phyloP scores from a whole-genome alignment of 805 yeast genomes.

The Wickerhamomyces strasburgensis region DNA sequence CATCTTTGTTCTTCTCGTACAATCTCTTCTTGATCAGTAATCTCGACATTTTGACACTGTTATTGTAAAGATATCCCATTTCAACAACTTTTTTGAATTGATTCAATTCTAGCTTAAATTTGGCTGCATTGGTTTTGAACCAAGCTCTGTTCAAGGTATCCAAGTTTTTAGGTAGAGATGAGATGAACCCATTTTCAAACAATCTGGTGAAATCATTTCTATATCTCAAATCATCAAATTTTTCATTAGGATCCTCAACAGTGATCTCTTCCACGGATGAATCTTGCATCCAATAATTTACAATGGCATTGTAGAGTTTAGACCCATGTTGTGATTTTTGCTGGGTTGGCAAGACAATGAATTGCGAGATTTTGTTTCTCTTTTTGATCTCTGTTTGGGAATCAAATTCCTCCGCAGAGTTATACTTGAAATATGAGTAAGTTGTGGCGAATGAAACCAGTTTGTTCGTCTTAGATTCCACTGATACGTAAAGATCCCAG shows the following conservation, averaged over 20 bases:
- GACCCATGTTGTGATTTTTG: constrained; percentile 75
- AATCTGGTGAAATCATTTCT: constrained; percentile 63
- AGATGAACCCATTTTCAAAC: constrained; percentile 28
- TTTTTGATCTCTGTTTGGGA: constrained; percentile 24
- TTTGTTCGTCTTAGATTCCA: constrained; percentile 30
- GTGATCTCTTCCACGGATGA: constrained; percentile 60
- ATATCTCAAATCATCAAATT: constrained; percentile 87
- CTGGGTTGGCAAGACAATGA: constrained; percentile 76
- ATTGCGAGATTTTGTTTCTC: constrained; percentile 83
- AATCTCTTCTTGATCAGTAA: constrained; percentile 69
- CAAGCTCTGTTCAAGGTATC: constrained; percentile 30
- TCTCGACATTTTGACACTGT: constrained; percentile 35
- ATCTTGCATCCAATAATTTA: constrained; percentile 52
- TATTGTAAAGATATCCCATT: constrained; percentile 50
- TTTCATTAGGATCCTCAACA: constrained; percentile 92
- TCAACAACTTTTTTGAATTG: constrained; percentile 78
- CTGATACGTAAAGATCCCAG: constrained; percentile 73
- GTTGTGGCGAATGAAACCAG: constrained; percentile 80
- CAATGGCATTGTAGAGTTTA: constrained; percentile 51
- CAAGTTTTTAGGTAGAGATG: constrained; percentile 24
- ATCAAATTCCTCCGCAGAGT: constrained; percentile 50
- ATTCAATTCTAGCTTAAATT: constrained; percentile 62
- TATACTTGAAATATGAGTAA: constrained; percentile 78
- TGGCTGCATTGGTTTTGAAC: constrained; percentile 32
- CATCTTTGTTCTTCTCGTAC: constrained; percentile 75